Evolutionary conservation across 768 basidiomycete species (phyloP), one percentile per base, ranked within the genome.

Genomic region (Auricularia heimuer): DNA sequence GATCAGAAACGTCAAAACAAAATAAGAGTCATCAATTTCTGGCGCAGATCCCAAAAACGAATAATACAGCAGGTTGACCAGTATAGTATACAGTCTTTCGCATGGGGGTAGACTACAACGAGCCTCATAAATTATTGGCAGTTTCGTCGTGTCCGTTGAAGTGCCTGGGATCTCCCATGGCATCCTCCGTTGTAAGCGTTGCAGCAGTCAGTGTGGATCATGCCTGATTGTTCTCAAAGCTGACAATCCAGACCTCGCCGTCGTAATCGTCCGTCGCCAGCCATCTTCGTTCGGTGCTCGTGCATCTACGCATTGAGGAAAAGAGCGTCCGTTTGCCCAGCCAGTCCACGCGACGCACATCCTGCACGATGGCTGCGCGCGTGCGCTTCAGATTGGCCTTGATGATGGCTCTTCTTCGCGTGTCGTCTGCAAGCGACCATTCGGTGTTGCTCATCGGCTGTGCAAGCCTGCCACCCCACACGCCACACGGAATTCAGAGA

Each of bases 301-400:
- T 60, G 29, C 56, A 60, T 24, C 12, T 60, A 24, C 56, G 56
- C 56, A 60, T 60, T 4, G 29, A 60, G 16, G 56, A 60, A 29
- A 89, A 89, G 45, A 83, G 72, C 8, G 83, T 83, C 37, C 68
- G 71, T 44, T 83, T 82, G 4, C 86, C 88, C 6, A 90, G 70
- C 76, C 79, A 86, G 73, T 90, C 88, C 8, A 89, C 82, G 67
- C 88, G 74, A 73, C 80, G 84, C 61, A 83, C 66, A 37, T 61
- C 51, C 63, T 63, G 65, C 54, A 64, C 68, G 35, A 54, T 44
- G 8, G 47, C 63, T 14, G 61, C 63, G 33, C 54, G 54, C 34
- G 66, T 54, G 21, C 68, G 68, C 62, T 29, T 62, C 62, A 47
- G 63, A 61, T 62, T 66, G 24, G 56, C 68, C 63, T 63, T 68